Conservation (phyloP, 1,284 basidiomycete species). For the Amylostereum areolatum region DNA sequence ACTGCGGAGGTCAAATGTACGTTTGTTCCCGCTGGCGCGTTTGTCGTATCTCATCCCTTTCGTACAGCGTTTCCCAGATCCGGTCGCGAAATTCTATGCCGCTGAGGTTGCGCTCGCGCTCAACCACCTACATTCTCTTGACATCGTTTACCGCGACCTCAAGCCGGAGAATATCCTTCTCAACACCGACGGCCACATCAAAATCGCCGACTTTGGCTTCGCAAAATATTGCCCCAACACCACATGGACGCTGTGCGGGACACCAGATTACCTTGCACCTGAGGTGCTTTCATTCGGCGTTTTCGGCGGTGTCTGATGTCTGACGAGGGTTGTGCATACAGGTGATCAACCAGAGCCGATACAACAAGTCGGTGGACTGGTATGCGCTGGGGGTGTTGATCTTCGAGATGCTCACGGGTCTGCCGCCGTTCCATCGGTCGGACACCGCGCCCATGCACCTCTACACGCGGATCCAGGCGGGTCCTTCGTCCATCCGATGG, state of each 20-base stretch:
- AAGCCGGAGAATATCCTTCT: constrained; percentile 98
- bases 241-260: constrained; percentile 97
- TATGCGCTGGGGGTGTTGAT: constrained; percentile 96
- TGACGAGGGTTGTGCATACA: constrained; percentile 16
- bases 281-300: constrained; percentile 44
- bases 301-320: constrained; percentile 6
- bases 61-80: constrained; percentile 89
- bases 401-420: constrained; percentile 94
- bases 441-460: constrained; percentile 60
- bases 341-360: constrained; percentile 86
- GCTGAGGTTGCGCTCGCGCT: constrained; percentile 96
- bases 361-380: constrained; percentile 99
- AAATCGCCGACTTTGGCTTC: constrained; percentile 98
- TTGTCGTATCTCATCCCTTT: not conserved
- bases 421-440: constrained; percentile 71
- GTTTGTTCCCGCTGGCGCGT: constrained; percentile 19
- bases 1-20: constrained; percentile 80
- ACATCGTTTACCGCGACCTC: constrained; percentile 96
- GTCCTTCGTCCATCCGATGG: constrained; percentile 79
- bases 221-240: constrained; percentile 88
- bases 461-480: constrained; percentile 80
- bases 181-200: constrained; percentile 93
- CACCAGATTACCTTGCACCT: constrained; percentile 94
- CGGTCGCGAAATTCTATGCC: constrained; percentile 98
- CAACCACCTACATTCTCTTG: constrained; percentile 84